Percentiles rank a stretch among this genome's conserved stretches.
Evolutionary conservation across 495 filamentous ascomycete genomes (phyloP).

Genomic region (Hypoxylon fragiforme): DNA sequence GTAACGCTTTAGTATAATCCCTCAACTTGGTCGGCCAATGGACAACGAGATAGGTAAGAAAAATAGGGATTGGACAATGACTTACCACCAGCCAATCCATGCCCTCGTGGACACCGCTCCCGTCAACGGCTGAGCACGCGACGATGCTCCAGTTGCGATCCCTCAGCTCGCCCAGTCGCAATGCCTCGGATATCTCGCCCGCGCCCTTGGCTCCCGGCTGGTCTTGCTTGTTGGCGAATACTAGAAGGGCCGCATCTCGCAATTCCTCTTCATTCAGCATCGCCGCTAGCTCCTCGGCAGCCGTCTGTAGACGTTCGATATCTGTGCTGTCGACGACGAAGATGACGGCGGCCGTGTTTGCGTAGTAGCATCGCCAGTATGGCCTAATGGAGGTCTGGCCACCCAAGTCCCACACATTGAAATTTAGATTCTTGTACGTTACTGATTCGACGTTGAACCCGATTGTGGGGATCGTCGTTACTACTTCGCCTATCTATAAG

Average conservation of each 20-base stretch:
- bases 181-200: slow-evolving; percentile 91
- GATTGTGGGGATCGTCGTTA: slow-evolving; percentile 98
- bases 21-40: too few relatives aligned
- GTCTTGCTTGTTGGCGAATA: slow-evolving; percentile 99
- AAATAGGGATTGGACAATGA: slow-evolving; percentile 25
- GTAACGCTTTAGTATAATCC: too few relatives aligned
- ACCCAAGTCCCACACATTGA: slow-evolving; percentile 98
- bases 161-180: slow-evolving; percentile 84
- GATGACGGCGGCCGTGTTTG: slow-evolving; percentile 97
- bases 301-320: slow-evolving; percentile 89
- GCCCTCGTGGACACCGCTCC: slow-evolving; percentile 88
- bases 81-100: slow-evolving; percentile 99
- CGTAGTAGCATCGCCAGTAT: slow-evolving; percentile 99
- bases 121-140: slow-evolving; percentile 93
- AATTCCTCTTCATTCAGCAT: slow-evolving; percentile 98
- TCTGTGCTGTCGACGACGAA: slow-evolving; percentile 98
- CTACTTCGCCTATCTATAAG: slow-evolving; percentile 90
- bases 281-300: slow-evolving; percentile 86
- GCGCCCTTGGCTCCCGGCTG: slow-evolving; percentile 96
- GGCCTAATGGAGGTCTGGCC: slow-evolving; percentile 96
- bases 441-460: slow-evolving; percentile 99
- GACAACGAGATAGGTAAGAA: too few relatives aligned
- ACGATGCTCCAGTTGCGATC: slow-evolving; percentile 99
- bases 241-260: slow-evolving; percentile 85
- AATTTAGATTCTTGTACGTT: slow-evolving; percentile 94